Percentiles rank a stretch among this genome's conserved stretches.
phyloP scores from a whole-genome alignment of 306 rosid species.

The Potentilla sterilis region DNA sequence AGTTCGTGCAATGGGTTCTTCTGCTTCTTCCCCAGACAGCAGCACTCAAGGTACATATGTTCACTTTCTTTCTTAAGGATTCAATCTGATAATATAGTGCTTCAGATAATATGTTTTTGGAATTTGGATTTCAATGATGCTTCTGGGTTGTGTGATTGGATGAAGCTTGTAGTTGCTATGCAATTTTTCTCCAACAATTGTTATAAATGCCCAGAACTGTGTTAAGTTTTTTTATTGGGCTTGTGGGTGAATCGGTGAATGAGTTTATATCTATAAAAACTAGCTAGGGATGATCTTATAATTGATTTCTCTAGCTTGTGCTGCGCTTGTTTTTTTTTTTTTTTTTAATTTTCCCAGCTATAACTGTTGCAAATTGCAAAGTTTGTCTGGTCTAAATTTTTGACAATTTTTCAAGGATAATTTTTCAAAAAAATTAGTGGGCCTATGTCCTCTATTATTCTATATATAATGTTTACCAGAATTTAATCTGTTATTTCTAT shows the following conservation, averaged over 20 bases:
- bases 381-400: background rate
- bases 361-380: background rate
- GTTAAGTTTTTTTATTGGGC: background rate
- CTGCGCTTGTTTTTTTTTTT: background rate
- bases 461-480: background rate
- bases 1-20: constrained; percentile 68
- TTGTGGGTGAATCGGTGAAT: too few species aligned
- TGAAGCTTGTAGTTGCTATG: background rate
- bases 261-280: background rate
- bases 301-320: background rate
- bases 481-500: background rate
- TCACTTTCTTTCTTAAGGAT: constrained; percentile 1
- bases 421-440: background rate
- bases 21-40: constrained; percentile 68
- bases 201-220: background rate
- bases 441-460: background rate
- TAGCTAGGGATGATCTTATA: background rate
- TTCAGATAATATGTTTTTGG: background rate
- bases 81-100: background rate
- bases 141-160: background rate
- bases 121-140: background rate
- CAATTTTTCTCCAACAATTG: background rate
- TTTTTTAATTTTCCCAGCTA: too few species aligned
- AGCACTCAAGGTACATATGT: constrained; percentile 38
- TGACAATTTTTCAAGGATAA: background rate